Conservation (phyloP, 306 rosid genomes). For the Malus fusca region DNA sequence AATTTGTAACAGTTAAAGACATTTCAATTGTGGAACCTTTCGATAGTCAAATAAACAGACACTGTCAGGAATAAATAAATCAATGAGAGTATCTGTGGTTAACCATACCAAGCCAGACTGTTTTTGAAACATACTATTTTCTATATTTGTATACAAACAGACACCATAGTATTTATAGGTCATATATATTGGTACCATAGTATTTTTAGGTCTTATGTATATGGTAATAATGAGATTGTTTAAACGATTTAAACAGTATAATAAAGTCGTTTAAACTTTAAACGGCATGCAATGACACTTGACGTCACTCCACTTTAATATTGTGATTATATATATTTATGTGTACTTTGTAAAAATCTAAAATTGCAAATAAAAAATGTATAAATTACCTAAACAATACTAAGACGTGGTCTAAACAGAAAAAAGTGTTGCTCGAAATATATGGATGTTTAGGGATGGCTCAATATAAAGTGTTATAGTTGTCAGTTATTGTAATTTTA, state of each 20-base stretch:
- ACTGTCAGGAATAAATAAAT: neutral
- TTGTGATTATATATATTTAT: neutral
- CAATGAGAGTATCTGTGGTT: neutral
- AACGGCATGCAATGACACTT: neutral
- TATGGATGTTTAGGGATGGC: neutral
- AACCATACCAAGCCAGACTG: neutral
- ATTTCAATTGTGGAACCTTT: neutral
- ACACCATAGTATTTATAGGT: neutral
- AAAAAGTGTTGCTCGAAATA: neutral
- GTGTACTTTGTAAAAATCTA: neutral
- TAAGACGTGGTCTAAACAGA: neutral
- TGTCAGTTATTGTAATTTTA: neutral
- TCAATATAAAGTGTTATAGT: neutral
- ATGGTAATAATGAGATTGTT: neutral
- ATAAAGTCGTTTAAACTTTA: too few relatives aligned
- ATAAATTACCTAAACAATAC: neutral
- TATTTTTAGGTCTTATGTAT: neutral
- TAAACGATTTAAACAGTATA: neutral
- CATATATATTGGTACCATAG: too few relatives aligned
- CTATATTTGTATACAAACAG: neutral
- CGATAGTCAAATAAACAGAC: too few relatives aligned
- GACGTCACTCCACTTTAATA: neutral
- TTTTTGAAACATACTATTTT: neutral
- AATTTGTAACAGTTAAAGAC: neutral
- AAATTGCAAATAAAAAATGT: neutral